phyloP scores from a whole-genome alignment of 768 basidiomycete genomes.

The Leccinum subgranulosum region DNA sequence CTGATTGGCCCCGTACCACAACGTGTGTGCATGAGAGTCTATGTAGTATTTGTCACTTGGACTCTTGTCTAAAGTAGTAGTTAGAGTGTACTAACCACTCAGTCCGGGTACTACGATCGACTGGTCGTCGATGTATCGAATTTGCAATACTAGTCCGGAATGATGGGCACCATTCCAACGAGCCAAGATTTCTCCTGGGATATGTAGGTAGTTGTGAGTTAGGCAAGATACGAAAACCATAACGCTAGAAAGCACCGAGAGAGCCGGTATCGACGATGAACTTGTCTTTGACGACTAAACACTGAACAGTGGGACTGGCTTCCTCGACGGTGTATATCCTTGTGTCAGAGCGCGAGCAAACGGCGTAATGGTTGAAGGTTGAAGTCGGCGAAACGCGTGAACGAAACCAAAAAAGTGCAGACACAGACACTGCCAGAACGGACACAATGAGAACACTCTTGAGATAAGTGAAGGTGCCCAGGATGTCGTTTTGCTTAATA shows the following conservation, averaged over 20 bases:
- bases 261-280: constrained; percentile 54
- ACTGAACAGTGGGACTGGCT: constrained; percentile 50
- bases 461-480: neutral
- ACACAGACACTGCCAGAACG: constrained; percentile 3
- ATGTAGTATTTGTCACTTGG: neutral
- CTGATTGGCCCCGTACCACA: constrained; percentile 71
- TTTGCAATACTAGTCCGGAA: constrained; percentile 28
- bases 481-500: neutral
- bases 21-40: constrained; percentile 79
- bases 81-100: constrained; percentile 49
- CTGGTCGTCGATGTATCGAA: constrained; percentile 51
- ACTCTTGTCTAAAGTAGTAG: neutral
- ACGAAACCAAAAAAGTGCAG: constrained; percentile 10
- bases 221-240: neutral
- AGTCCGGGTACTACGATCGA: constrained; percentile 71
- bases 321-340: constrained; percentile 69
- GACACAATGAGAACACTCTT: constrained; percentile 5
- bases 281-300: constrained; percentile 54
- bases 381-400: constrained; percentile 5
- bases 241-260: constrained; percentile 43
- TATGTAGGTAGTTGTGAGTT: constrained; percentile 1
- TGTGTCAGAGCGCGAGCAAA: constrained; percentile 55
- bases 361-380: constrained; percentile 42
- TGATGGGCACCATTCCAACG: constrained; percentile 35
- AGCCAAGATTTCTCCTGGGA: constrained; percentile 40